Percentiles rank a stretch among this genome's conserved stretches.
These are phyloP conservation scores for Collybia sp. DNA, from an alignment of 768 basidiomycete genomes.

Conservation along the genomic window DNA sequence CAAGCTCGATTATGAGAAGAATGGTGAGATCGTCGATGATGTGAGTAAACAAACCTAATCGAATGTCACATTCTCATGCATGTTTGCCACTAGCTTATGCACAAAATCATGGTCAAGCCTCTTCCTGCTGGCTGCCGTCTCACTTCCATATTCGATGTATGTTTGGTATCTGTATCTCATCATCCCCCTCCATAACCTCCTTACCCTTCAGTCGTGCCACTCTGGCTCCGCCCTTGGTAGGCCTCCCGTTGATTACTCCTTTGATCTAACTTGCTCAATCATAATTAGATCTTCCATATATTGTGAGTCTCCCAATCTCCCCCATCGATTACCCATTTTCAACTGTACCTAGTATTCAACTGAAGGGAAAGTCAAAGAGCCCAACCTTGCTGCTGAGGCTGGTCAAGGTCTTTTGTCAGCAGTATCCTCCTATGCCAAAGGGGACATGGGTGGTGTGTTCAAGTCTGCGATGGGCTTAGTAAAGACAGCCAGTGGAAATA, in stretches of 20 bases:
- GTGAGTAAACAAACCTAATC: constrained; percentile 28
- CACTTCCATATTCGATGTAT: constrained; percentile 76
- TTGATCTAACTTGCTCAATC: background rate
- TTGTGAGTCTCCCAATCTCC: constrained; percentile 31
- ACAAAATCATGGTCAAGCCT: constrained; percentile 73
- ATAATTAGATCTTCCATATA: constrained; percentile 60
- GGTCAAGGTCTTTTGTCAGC: constrained; percentile 83
- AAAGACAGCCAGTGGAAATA: constrained; percentile 66
- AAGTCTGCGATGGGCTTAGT: constrained; percentile 69
- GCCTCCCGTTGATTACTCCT: constrained; percentile 9
- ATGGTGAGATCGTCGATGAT: constrained; percentile 86
- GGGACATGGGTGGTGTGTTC: constrained; percentile 79
- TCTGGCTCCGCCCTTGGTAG: constrained; percentile 84
- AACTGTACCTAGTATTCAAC: constrained; percentile 68
- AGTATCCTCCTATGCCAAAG: constrained; percentile 67
- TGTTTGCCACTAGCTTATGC: constrained; percentile 49
- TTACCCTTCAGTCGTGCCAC: constrained; percentile 63
- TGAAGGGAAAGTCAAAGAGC: constrained; percentile 93
- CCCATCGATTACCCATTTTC: background rate
- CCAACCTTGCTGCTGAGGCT: constrained; percentile 83
- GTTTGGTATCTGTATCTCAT: constrained; percentile 16
- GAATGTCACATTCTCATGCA: constrained; percentile 1
- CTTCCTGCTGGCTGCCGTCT: constrained; percentile 86
- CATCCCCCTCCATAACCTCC: background rate
- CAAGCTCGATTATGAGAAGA: constrained; percentile 45